Percentiles rank a stretch among this genome's conserved stretches.
phyloP scores from a whole-genome alignment of 805 yeast genomes.

The Danielozyma ontarioensis region DNA sequence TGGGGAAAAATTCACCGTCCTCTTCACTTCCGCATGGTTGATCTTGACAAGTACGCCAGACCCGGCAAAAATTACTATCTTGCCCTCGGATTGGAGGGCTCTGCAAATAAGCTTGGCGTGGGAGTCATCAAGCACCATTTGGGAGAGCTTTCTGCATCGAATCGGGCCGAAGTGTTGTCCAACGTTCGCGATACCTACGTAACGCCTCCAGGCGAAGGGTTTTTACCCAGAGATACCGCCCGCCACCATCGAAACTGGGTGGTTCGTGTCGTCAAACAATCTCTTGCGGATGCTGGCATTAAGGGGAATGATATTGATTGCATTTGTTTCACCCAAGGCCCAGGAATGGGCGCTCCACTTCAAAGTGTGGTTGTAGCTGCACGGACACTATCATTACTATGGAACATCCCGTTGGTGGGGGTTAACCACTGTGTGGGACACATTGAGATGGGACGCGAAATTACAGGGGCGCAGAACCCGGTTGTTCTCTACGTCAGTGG shows the following conservation, averaged over 20 bases:
- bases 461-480: constrained; percentile 96
- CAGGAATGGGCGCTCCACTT: constrained; percentile 99
- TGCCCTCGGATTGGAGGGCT: constrained; percentile 93
- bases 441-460: constrained; percentile 98
- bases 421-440: constrained; percentile 98
- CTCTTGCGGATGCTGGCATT: constrained; percentile 60
- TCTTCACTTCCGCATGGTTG: constrained; percentile 25
- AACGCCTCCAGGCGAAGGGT: constrained; percentile 98
- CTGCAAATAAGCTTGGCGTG: constrained; percentile 94
- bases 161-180: constrained; percentile 73
- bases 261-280: constrained; percentile 63
- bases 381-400: constrained; percentile 71
- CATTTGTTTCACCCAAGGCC: constrained; percentile 95
- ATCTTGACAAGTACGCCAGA: constrained; percentile 40
- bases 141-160: constrained; percentile 51
- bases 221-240: constrained; percentile 93
- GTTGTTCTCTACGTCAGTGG: constrained; percentile 97
- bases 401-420: constrained; percentile 84
- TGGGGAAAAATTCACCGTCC: no score
- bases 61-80: constrained; percentile 49
- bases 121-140: constrained; percentile 77
- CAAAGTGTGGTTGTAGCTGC: constrained; percentile 93
- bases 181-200: constrained; percentile 92
- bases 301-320: constrained; percentile 55
- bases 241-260: constrained; percentile 96